Base-by-base conservation (phyloP, 1,139 yeast genomes). In the Scheffersomyces illinoinensis region DNA sequence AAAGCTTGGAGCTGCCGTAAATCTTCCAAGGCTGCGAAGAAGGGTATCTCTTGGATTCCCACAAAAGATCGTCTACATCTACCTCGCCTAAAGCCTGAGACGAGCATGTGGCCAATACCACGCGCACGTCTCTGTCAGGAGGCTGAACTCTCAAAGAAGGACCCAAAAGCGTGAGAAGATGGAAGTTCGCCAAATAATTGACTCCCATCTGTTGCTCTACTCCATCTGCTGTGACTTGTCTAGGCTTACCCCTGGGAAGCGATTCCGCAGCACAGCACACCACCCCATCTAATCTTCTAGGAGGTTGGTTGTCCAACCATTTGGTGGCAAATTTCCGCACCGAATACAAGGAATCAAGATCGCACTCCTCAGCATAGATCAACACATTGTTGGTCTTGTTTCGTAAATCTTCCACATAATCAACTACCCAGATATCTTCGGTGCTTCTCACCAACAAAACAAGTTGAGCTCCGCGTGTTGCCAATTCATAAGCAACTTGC, bases 281-380 rank as follows among this genome's bases (percentile, higher is more conserved):
- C 19, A 95, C 84, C 60, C 96, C 97, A 71, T 95, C 99, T 57
- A 95, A 78, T 59, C 99, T 76, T 66, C 99, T 81, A 6, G 98
- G 96, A 1, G 98, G 97, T 50, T 87, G 79, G 70, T 91, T 93
- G 72, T 95, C 97, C 60, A 95, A 80, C 98, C 98, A 95, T 63
- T 83, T 87, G 1, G 99, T 93, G 43, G 97, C 98, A 77, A 95
- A 95, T 71, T 88, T 87, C 65, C 99, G 82, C n/a, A 95, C 82
- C 6, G 93, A 87, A 70, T 88, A 79, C 61, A 95, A 77, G 58
- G 91, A 88, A 26, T 86, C 81, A 61, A 95, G 78, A 71, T 96
- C 96, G 72, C 97, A 92, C 64, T 88, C 85, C 69, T 95, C 99
- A 14, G 96, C 96, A 71, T 91, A 93, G 50, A 95, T 85, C 81